Base-by-base conservation (phyloP, 192 early-diverging fungal species). In the Thamnidium elegans region DNA sequence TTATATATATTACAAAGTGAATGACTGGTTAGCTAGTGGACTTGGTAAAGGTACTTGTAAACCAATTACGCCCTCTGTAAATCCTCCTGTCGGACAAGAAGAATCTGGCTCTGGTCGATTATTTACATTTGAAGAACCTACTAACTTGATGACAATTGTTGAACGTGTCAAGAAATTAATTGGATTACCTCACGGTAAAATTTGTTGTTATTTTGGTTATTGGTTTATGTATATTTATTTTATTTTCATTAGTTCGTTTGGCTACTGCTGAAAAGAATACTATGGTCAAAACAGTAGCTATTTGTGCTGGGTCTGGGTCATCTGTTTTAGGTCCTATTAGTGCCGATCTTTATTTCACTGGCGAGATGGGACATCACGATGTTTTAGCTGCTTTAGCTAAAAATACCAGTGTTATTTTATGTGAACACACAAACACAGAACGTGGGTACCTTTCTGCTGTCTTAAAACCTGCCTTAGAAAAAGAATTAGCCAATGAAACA, bases 291-390 rank as follows among this genome's bases (percentile, higher is more conserved):
- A 87, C 84, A 3, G 81, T 97, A 32, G 96, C 90, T 8, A 92
- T 97, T 44, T 98, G 96, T 80, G 94, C 94, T 7, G 96, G 96
- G 11, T 94, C 94, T 2, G 90, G 92, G 1, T 70, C 75, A 21
- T 88, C 85, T 3, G 86, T 94, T 7, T 70, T 94, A 13, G 67
- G 66, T 11, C 72, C 78, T 0, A 66, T 76, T 0, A 69, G 71
- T 14, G 88, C 92, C 3, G 94, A 96, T 72, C 65, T 98, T 26
- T 93, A 86, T 66, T 84, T 93, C 34, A 94, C 96, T 7, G 96
- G 95, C 13, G 96, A 98, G 81, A 93, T 98, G 88, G 87, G 87
- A 13, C 96, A 98, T 67, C 96, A 98, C 55, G 93, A 94, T 46
- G 87, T 95, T 4, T 81, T 98, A n/a, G 91, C 85, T 23, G 90